Percentiles rank a stretch among this genome's conserved stretches.
phyloP scores from a whole-genome alignment of 2,329 filamentous ascomycete genomes.

The Colletotrichum sp. region DNA sequence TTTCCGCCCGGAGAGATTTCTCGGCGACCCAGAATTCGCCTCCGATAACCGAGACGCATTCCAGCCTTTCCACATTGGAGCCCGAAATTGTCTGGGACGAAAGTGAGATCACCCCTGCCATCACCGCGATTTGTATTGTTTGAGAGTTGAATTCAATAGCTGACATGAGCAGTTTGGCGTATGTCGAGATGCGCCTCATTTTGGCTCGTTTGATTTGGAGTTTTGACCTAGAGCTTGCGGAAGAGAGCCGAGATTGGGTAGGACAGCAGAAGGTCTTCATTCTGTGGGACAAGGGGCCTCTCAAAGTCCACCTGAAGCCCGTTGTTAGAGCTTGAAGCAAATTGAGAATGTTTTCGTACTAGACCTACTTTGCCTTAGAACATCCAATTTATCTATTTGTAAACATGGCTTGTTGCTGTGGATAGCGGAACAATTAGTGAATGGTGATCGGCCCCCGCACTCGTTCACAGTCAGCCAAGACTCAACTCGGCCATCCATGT shows the following conservation, averaged over 20 bases:
- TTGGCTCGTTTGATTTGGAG: conserved; percentile 51
- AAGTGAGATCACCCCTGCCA: neutral
- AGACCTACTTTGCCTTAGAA: neutral
- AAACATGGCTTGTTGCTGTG: neutral
- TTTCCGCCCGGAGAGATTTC: conserved; percentile 1
- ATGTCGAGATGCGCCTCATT: conserved; percentile 54
- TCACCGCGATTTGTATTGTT: fast-evolving
- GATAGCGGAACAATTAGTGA: neutral
- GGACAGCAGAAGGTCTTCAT: conserved; percentile 38
- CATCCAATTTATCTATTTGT: fast-evolving
- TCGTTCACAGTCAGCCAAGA: neutral
- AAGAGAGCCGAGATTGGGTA: conserved; percentile 42
- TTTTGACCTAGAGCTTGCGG: conserved; percentile 48
- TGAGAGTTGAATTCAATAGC: neutral
- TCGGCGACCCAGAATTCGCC: neutral
- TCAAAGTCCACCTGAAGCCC: neutral
- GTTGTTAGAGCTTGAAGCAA: neutral
- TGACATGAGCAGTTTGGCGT: conserved; percentile 42
- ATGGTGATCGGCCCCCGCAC: neutral
- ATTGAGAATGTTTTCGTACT: neutral
- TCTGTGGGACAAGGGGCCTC: conserved; percentile 34
- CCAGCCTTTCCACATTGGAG: conserved; percentile 44
- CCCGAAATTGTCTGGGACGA: neutral
- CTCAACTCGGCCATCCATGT: fast-evolving
- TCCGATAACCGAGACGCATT: conserved; percentile 42